Percentiles rank a stretch among this genome's conserved stretches.
These are phyloP conservation scores for Ceratobasidium theobromae DNA, from an alignment of 1,284 basidiomycete species.

Conservation along the genomic window DNA sequence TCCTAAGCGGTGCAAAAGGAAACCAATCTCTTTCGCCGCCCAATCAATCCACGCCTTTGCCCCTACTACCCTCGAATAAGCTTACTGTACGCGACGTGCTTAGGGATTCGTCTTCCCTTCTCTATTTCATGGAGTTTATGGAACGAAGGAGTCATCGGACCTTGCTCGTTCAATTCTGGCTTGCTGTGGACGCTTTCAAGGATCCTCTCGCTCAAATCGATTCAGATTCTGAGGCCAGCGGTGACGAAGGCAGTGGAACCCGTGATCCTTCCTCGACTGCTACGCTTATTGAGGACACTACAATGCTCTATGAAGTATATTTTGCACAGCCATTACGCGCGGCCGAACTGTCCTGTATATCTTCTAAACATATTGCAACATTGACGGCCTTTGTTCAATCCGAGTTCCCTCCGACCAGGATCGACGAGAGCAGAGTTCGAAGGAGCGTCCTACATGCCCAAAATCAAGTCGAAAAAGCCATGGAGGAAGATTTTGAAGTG, in stretches of 20 bases:
- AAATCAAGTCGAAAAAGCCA: constrained; percentile 78
- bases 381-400: constrained; percentile 68
- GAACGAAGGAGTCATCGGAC: constrained; percentile 78
- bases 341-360: constrained; percentile 63
- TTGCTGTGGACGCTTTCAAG: constrained; percentile 96
- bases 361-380: constrained; percentile 64
- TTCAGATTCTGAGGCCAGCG: constrained; percentile 55
- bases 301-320: constrained; percentile 84
- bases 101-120: constrained; percentile 82
- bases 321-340: constrained; percentile 65
- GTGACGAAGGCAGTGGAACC: constrained; percentile 57
- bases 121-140: constrained; percentile 98
- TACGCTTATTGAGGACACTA: constrained; percentile 76
- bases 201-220: constrained; percentile 87
- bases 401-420: constrained; percentile 42
- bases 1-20: constrained; percentile 64
- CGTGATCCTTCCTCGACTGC: constrained; percentile 58
- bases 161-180: constrained; percentile 92
- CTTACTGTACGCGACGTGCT: constrained; percentile 69
- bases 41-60: neutral
- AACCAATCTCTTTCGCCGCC: constrained; percentile 47
- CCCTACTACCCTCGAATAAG: constrained; percentile 2
- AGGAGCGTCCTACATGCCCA: constrained; percentile 82
- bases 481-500: constrained; percentile 89
- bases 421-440: constrained; percentile 63